Conservation (phyloP, 75 land plant species). For the Larix kaempferi region DNA sequence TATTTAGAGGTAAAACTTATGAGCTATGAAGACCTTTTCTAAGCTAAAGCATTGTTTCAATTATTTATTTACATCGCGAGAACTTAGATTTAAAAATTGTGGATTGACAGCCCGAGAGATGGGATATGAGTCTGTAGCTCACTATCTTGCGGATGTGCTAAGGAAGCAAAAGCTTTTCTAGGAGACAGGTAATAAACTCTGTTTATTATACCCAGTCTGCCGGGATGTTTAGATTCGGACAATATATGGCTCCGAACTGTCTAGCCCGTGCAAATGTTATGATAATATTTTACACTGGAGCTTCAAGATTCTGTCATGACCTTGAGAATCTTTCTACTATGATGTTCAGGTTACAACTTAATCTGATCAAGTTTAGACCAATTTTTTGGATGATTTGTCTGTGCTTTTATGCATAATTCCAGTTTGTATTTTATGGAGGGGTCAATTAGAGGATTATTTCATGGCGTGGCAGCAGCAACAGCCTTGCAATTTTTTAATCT, state of each 20-base stretch:
- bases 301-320: neutral
- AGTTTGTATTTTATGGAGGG: neutral
- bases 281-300: neutral
- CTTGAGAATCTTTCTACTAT: neutral
- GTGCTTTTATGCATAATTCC: neutral
- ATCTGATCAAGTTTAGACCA: neutral
- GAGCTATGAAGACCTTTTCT: neutral
- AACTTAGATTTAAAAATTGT: neutral
- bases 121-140: slow-evolving; percentile 60
- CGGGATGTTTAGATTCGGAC: too few species aligned
- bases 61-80: neutral
- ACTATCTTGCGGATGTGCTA: slow-evolving; percentile 38
- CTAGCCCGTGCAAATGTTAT: neutral
- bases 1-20: slow-evolving; percentile 29
- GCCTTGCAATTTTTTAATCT: neutral
- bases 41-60: neutral
- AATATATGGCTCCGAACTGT: neutral
- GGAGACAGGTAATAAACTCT: neutral
- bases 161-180: slow-evolving; percentile 8
- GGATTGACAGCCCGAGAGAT: slow-evolving; percentile 32
- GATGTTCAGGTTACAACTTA: slow-evolving; percentile 6
- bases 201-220: neutral
- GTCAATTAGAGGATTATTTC: neutral
- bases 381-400: neutral
- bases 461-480: neutral